A percentile compares a stretch with the other conserved stretches of the same genome.
phyloP scores from a whole-genome alignment of 164 flowering plant species.

The Taxillus chinensis region DNA sequence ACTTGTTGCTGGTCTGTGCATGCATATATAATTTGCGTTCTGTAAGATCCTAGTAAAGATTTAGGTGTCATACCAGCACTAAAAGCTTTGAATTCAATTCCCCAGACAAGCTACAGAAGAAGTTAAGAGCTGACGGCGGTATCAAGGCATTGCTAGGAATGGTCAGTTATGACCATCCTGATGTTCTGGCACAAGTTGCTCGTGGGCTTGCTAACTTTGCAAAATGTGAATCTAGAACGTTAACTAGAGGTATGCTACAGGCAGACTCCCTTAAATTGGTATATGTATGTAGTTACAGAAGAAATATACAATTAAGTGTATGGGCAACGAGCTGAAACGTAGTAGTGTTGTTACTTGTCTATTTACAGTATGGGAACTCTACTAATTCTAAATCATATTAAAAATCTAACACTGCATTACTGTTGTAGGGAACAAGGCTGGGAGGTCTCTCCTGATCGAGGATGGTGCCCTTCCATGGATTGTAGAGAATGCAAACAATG shows the following conservation, averaged over 20 bases:
- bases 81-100: conserved; percentile 3
- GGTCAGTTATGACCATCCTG: conserved; percentile 85
- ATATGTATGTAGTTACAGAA: too few species aligned
- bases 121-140: conserved; percentile 85
- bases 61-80: background rate
- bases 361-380: too few species aligned
- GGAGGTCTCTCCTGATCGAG: conserved; percentile 75
- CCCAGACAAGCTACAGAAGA: conserved; percentile 72
- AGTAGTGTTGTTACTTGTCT: too few species aligned
- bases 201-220: conserved; percentile 98
- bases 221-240: conserved; percentile 91
- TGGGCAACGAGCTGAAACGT: too few species aligned
- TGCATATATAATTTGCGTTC: background rate
- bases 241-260: conserved; percentile 53
- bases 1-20: background rate
- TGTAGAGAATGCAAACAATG: conserved; percentile 85
- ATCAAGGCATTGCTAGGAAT: conserved; percentile 85
- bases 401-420: background rate
- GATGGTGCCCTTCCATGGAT: conserved; percentile 96
- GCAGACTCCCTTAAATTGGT: too few species aligned
- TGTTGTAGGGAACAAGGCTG: conserved; percentile 47
- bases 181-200: conserved; percentile 96
- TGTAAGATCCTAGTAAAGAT: too few species aligned
- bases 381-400: too few species aligned
- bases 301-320: too few species aligned